A percentile compares a stretch with the other conserved stretches of the same genome.
Evolutionary conservation across 192 early-diverging fungal genomes (phyloP).

Genomic region (Backusella tuberculispora): DNA sequence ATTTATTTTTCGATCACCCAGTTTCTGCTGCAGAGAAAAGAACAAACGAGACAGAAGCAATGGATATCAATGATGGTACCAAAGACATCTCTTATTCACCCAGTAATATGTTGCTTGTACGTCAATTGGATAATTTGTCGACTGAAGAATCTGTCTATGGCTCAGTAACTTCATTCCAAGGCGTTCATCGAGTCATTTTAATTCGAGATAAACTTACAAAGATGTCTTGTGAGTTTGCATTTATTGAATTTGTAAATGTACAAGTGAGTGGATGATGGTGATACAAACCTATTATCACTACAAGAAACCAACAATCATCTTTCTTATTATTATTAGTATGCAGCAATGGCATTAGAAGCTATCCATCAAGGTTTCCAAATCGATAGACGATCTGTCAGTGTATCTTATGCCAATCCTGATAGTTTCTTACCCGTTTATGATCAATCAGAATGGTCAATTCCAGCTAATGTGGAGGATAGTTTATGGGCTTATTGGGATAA

Average conservation of each 20-base stretch:
- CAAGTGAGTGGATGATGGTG: slow-evolving; percentile 36
- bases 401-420: slow-evolving; percentile 58
- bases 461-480: slow-evolving; percentile 39
- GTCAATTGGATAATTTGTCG: slow-evolving; percentile 61
- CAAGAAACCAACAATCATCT: neutral
- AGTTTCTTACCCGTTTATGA: slow-evolving; percentile 68
- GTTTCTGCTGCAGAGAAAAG: slow-evolving; percentile 23
- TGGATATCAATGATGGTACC: slow-evolving; percentile 60
- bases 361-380: slow-evolving; percentile 42
- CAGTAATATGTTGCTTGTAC: slow-evolving; percentile 58
- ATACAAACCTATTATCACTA: neutral
- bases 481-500: slow-evolving; percentile 68
- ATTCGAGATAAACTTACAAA: slow-evolving; percentile 60
- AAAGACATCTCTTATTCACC: slow-evolving; percentile 58
- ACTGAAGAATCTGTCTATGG: slow-evolving; percentile 58
- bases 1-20: neutral
- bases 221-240: slow-evolving; percentile 68
- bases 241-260: slow-evolving; percentile 57
- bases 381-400: slow-evolving; percentile 45
- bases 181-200: slow-evolving; percentile 48
- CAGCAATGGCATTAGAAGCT: slow-evolving; percentile 39
- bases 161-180: slow-evolving; percentile 30
- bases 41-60: slow-evolving; percentile 32
- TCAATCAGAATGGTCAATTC: slow-evolving; percentile 60
- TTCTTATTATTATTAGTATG: slow-evolving; percentile 28